phyloP scores from a whole-genome alignment of 805 yeast species.

The Saccharomycopsis schoenii region DNA sequence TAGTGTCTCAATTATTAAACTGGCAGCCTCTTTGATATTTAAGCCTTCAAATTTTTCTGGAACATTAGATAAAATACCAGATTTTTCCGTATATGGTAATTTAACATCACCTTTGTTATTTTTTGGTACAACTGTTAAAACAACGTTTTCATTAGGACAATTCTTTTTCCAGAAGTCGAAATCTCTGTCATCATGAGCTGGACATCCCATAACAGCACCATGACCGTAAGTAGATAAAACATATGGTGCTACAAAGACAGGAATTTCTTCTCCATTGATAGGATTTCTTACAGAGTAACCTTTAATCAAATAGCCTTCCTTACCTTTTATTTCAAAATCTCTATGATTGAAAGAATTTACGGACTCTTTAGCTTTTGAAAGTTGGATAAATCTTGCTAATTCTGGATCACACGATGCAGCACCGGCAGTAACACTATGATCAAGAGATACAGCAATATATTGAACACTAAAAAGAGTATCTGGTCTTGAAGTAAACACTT shows the following conservation, averaged over 20 bases:
- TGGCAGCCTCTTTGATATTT: constrained; percentile 40
- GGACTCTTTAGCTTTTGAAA: constrained; percentile 23
- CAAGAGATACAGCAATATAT: constrained; percentile 66
- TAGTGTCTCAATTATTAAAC: constrained; percentile 35
- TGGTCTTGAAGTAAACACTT: constrained; percentile 78
- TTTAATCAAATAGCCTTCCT: constrained; percentile 46
- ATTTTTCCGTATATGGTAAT: constrained; percentile 30
- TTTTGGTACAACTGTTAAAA: constrained; percentile 37
- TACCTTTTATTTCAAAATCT: constrained; percentile 25
- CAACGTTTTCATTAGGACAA: constrained; percentile 34
- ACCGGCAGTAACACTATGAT: constrained; percentile 50
- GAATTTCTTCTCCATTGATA: constrained; percentile 35
- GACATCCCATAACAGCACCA: constrained; percentile 98
- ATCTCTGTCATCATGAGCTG: constrained; percentile 87
- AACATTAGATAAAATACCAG: constrained; percentile 36
- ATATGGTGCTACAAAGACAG: constrained; percentile 85
- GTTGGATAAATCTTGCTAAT: constrained; percentile 38
- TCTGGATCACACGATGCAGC: constrained; percentile 30
- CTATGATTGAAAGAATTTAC: constrained; percentile 5
- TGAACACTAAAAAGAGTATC: constrained; percentile 83
- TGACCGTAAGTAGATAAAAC: constrained; percentile 76
- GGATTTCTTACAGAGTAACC: constrained; percentile 48
- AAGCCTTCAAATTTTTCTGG: constrained; percentile 42
- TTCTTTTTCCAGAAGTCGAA: constrained; percentile 67
- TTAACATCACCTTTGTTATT: constrained; percentile 14